Conservation (phyloP, 2,329 filamentous ascomycete genomes). For the Penicillium decumbens region DNA sequence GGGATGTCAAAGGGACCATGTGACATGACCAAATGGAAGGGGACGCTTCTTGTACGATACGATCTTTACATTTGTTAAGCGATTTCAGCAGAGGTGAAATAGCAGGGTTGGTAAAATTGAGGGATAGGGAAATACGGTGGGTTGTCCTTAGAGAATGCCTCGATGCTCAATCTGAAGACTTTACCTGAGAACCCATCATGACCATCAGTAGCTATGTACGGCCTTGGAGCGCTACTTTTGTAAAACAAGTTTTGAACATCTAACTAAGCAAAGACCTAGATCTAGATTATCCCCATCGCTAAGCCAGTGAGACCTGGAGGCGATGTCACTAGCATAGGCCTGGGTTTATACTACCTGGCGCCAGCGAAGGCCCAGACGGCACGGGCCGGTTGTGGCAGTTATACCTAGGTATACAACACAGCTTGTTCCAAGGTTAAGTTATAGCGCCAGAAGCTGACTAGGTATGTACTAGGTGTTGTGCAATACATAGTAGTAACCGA, state of each 20-base stretch:
- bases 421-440: no score
- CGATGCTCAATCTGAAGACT: background rate
- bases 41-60: constrained; percentile 32
- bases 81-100: constrained; percentile 8
- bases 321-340: no score
- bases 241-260: background rate
- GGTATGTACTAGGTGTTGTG: no score
- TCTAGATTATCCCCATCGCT: no score
- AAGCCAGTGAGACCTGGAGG: no score
- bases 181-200: background rate
- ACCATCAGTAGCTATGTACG: background rate
- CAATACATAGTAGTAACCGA: no score
- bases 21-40: constrained; percentile 20
- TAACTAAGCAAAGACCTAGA: no score
- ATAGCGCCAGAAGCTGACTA: no score
- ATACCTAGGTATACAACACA: no score
- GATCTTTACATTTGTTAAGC: constrained; percentile 15
- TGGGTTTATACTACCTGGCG: no score
- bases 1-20: constrained; percentile 15
- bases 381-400: no score
- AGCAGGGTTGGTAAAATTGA: background rate
- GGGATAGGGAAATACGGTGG: background rate
- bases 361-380: no score
- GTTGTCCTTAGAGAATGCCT: background rate
- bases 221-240: background rate